These are phyloP conservation scores for Bolboschoenoplectus hybrid DNA, from an alignment of 202 grass and related monocot species.

Conservation along the genomic window DNA sequence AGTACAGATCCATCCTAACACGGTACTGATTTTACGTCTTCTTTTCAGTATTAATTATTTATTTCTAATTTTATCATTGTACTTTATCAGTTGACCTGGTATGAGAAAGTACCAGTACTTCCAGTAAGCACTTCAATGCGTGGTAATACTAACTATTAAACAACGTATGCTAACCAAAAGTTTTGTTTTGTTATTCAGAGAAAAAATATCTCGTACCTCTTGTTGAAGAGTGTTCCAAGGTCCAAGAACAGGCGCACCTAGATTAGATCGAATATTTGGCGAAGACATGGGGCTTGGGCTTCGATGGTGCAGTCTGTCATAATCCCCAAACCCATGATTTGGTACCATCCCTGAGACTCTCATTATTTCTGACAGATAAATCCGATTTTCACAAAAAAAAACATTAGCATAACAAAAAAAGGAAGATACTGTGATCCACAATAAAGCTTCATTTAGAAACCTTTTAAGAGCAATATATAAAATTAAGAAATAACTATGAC, in stretches of 20 bases:
- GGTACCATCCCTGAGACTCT: constrained; percentile 72
- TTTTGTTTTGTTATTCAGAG: constrained; percentile 14
- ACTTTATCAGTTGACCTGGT: not conserved
- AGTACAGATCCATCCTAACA: not conserved
- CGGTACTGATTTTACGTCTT: not conserved
- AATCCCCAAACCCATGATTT: constrained; percentile 90
- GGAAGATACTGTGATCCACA: not conserved
- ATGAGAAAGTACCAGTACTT: constrained; percentile 22
- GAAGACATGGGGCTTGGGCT: constrained; percentile 97
- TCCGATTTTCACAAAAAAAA: constrained; percentile 21
- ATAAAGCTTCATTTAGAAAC: not conserved
- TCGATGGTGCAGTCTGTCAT: constrained; percentile 69
- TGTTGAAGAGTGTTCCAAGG: constrained; percentile 70
- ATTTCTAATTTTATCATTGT: not conserved
- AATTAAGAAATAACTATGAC: constrained; percentile 17
- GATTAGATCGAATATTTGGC: constrained; percentile 74
- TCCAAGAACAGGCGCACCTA: constrained; percentile 59
- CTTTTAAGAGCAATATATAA: not conserved
- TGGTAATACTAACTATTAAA: constrained; percentile 14
- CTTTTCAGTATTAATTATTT: not conserved
- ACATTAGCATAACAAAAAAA: constrained; percentile 16
- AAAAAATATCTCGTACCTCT: constrained; percentile 56
- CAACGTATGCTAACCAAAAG: constrained; percentile 36
- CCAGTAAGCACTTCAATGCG: constrained; percentile 1
- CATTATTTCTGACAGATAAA: constrained; percentile 76